phyloP scores from a whole-genome alignment of 371 early-diverging fungal species.

The Catenaria anguillulae region DNA sequence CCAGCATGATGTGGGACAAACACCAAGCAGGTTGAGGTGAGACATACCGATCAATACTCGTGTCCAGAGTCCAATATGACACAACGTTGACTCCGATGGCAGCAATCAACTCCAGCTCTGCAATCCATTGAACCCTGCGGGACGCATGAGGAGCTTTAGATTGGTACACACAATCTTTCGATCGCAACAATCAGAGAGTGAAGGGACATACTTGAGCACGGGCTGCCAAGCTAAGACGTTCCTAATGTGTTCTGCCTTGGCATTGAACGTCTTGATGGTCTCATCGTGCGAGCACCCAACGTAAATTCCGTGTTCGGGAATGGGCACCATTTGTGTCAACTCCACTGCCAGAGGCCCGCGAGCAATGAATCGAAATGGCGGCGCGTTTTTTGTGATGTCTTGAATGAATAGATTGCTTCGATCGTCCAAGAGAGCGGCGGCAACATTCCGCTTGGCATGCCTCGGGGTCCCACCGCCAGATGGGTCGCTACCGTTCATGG shows the following conservation, averaged over 20 bases:
- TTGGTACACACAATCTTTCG: too few relatives aligned
- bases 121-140: constrained; percentile 2
- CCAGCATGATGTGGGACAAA: not conserved
- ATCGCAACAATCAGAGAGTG: too few relatives aligned
- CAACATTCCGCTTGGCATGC: too few relatives aligned
- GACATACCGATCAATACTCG: not conserved
- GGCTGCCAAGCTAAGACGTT: not conserved
- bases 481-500: too few relatives aligned
- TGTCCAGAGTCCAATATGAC: not conserved
- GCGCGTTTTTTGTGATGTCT: constrained; percentile 14
- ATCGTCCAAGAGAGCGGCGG: constrained; percentile 15
- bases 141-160: too few relatives aligned
- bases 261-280: constrained; percentile 15
- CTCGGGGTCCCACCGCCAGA: too few relatives aligned
- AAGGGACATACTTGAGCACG: not conserved
- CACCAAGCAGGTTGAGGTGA: too few relatives aligned
- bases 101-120: not conserved
- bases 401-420: constrained; percentile 14
- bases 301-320: constrained; percentile 17
- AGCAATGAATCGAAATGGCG: constrained; percentile 7
- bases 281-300: constrained; percentile 20
- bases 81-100: not conserved
- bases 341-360: constrained; percentile 6
- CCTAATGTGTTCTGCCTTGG: constrained; percentile 1
- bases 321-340: constrained; percentile 14